Base-by-base conservation (phyloP, 2,329 filamentous ascomycete species). In the Botrytis fragariae region DNA sequence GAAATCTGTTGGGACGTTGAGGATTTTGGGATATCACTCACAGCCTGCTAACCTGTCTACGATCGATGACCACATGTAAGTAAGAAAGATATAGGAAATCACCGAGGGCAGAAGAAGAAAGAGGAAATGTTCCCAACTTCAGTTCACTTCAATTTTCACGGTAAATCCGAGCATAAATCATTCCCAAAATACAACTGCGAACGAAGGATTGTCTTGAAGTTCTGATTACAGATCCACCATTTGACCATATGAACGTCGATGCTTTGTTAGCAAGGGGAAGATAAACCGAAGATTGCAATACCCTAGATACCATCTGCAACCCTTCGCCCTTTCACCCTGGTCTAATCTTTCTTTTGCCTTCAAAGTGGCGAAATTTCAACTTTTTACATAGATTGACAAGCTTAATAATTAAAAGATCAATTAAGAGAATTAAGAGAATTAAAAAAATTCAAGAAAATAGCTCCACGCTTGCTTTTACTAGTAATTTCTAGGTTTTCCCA, bases 1-100 rank as follows among this genome's bases (percentile, higher is more conserved):
- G 4, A 54, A 68, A 68, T 57, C 65, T 68, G 65, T 68, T 68
- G 65, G 48, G 65, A 68, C 65, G 65, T 68, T 68, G 65, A 57
- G 65, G 35, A 42, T 57, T 42, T 39, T 14, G 10, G 22, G 54
- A 48, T 48, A 54, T 67, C 63, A 44, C 16, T 32, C 61, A 63
- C 16, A 22, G 63, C 25, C 37, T 12, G 37, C 35, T 22, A n/a
- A 22, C 35, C 18, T 3, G 51, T 32, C 44, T 20, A 3, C 20
- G 12, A 37, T 67, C 16, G 25, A 54, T 54, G 48, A 54, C 25
- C 51, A 54, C 48, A 51, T 51, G 48, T 51, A 22, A 20, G 14
- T 22, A 29, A 18, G 14, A 59, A 32, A 57, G 54, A 57, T 3
- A 35, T 25, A 39, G 59, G 10, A 39, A 61, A 61, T 25, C n/a